These are phyloP conservation scores for Diaporthe batatas DNA, from an alignment of 2,329 filamentous ascomycete species.

Conservation along the genomic window DNA sequence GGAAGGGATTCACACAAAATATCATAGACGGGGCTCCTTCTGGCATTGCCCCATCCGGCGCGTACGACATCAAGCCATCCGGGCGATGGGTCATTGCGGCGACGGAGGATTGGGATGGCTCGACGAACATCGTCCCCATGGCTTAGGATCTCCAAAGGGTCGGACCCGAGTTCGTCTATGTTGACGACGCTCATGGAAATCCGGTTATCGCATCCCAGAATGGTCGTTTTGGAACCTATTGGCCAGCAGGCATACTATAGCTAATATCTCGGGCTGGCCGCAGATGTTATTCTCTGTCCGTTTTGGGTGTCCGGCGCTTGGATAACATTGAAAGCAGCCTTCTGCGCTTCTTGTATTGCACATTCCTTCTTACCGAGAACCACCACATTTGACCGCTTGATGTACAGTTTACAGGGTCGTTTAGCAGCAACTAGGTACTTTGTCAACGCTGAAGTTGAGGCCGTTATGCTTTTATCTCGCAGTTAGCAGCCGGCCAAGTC, in stretches of 20 bases:
- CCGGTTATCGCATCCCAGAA: slow-evolving; percentile 46
- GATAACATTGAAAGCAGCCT: background rate
- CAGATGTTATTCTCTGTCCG: background rate
- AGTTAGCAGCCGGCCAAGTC: background rate
- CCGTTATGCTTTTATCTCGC: background rate
- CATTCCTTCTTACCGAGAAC: background rate
- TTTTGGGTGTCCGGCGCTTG: background rate
- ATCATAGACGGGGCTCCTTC: slow-evolving; percentile 46
- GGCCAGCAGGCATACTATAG: slow-evolving; percentile 39
- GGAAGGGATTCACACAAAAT: slow-evolving; percentile 47
- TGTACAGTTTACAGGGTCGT: background rate
- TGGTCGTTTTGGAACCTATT: slow-evolving; percentile 42
- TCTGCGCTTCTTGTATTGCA: background rate
- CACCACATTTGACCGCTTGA: background rate
- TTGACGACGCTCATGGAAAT: slow-evolving; percentile 47
- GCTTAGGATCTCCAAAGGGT: slow-evolving; percentile 46
- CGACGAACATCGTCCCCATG: slow-evolving; percentile 44
- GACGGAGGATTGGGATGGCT: slow-evolving; percentile 45
- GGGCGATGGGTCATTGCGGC: slow-evolving; percentile 46
- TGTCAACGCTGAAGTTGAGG: background rate
- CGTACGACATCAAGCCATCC: slow-evolving; percentile 43
- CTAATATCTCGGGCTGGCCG: background rate
- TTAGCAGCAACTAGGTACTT: background rate
- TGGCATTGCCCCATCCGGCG: slow-evolving; percentile 18
- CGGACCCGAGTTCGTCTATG: slow-evolving; percentile 45